A percentile compares a stretch with the other conserved stretches of the same genome.
phyloP scores from a whole-genome alignment of 2,329 filamentous ascomycete genomes.

The Diplodia mutila region DNA sequence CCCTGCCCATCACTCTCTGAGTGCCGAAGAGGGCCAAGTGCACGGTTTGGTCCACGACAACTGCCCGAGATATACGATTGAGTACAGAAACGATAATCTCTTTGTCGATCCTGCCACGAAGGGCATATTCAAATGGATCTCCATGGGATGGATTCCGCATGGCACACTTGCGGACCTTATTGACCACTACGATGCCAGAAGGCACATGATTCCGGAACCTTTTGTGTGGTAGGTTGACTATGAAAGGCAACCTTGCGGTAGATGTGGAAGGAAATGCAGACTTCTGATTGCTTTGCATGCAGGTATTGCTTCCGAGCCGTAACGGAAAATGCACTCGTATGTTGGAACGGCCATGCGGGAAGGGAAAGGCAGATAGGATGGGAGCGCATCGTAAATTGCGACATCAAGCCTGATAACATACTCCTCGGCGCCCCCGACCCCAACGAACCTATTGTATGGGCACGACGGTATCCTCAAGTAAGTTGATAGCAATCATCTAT shows the following conservation, averaged over 20 bases:
- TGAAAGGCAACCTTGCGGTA: too few relatives aligned
- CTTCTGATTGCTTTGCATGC: neutral
- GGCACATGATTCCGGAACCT: neutral
- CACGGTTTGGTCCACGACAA: neutral
- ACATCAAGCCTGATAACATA: neutral
- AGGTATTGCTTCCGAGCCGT: conserved; percentile 7
- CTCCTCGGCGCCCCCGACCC: neutral
- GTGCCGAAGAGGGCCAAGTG: neutral
- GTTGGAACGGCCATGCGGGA: neutral
- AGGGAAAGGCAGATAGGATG: neutral
- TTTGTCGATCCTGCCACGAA: neutral
- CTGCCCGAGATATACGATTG: neutral
- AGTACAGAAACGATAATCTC: neutral
- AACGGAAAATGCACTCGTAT: neutral
- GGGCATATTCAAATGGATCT: neutral
- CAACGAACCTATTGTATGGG: neutral
- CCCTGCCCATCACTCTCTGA: neutral
- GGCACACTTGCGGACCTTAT: neutral
- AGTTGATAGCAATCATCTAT: neutral
- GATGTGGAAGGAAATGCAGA: neutral
- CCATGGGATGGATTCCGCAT: neutral
- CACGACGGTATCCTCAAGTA: neutral
- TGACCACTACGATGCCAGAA: neutral
- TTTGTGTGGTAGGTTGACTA: neutral
- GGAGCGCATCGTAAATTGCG: conserved; percentile 1